phyloP scores from a whole-genome alignment of 257 asterid genomes.

The Leonotis leonurus region DNA sequence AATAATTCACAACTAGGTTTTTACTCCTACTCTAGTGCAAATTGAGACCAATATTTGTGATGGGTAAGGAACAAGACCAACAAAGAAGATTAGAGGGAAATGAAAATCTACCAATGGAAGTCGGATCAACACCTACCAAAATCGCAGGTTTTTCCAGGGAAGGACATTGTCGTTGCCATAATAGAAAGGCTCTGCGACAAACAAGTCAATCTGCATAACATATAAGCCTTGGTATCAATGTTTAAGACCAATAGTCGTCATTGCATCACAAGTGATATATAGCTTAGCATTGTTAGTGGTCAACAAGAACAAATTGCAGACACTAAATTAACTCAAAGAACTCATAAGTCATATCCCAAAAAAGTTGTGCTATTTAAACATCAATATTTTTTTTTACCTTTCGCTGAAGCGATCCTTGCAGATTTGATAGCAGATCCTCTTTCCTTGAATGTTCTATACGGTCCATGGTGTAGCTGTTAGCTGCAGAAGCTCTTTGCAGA shows the following conservation, averaged over 20 bases:
- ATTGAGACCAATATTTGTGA: neutral
- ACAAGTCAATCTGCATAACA: constrained; percentile 59
- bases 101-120: neutral
- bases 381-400: constrained; percentile 44
- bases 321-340: constrained; percentile 12
- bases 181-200: constrained; percentile 92
- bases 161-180: constrained; percentile 59
- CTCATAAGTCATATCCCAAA: neutral
- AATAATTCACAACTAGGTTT: neutral
- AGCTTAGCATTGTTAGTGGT: neutral
- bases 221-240: neutral
- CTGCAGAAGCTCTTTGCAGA: constrained; percentile 53
- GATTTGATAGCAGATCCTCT: constrained; percentile 37
- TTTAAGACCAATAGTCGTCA: constrained; percentile 1
- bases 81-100: neutral
- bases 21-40: neutral
- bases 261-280: neutral
- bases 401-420: constrained; percentile 39
- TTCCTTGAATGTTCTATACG: constrained; percentile 38
- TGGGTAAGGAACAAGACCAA: neutral
- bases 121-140: constrained; percentile 50
- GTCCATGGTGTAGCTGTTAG: constrained; percentile 62
- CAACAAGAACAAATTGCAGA: constrained; percentile 11
- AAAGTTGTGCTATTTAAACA: neutral
- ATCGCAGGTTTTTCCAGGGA: constrained; percentile 91